Evolutionary conservation across 371 early-diverging fungal species (phyloP), one percentile per base, ranked within the genome.

Genomic region (Fennellomyces sp.): DNA sequence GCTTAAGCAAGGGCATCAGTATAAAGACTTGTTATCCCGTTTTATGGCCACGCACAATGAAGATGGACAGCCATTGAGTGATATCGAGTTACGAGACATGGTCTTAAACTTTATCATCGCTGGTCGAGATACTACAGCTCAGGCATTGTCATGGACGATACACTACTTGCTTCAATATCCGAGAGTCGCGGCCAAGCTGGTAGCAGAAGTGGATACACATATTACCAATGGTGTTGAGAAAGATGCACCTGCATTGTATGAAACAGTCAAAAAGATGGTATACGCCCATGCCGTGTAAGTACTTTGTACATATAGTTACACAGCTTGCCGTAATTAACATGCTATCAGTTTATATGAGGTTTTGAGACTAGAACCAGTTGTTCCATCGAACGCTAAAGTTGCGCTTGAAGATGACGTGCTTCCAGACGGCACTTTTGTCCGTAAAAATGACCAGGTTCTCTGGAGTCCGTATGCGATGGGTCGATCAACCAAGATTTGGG

Each of bases 91-190:
- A 26, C 69, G 81, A 7, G 91, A 92, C 64, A 78, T 85, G 51
- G 76, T 90, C 2, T 54, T 91, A 47, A 92, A 90, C 72, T 85
- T 89, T 60, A 80, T 89, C 56, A 84, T 89, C 63, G 88, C 80
- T 21, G 80, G 74, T n/a, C n/a, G n/a, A n/a, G 36, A 90, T 52
- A 88, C 89, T 0, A 91, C 91, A 1, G 88, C 89, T 0, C 89
- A 89, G 62, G 83, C 88, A 1, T 75, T 91, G 12, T 81, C 81
- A 8, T 92, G 91, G 92, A 76, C 83, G 29, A 81, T 88, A 56
- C 87, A 78, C 50, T 68, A 70, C 35, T 69, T 92, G 19, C 62
- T 79, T 45, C 68, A 73, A 27, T 70, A 85, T 47, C 81, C 86
- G 0, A 58, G 69, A 2, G 80, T 87, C 0, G 79, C 85, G 55